Evolutionary conservation across 331 rosid species (phyloP), one percentile per base, ranked within the genome.

Genomic region (Malus hybrid): DNA sequence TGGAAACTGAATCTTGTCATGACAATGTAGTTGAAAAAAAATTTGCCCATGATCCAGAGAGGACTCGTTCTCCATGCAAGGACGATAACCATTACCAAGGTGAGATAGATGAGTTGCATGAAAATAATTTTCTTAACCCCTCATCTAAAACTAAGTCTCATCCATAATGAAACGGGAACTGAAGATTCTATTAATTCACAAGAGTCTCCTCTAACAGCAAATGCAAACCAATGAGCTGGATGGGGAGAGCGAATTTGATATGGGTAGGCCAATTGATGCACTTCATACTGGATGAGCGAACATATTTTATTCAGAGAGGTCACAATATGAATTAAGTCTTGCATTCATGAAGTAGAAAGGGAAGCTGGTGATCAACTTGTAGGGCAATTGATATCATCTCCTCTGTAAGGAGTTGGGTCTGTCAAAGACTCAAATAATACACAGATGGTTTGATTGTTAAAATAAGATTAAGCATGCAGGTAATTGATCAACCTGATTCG

Each of bases 41-140:
- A 52, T 12, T 8, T 70, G 19, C 6, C 3, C 11, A 50, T 65
- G 28, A 65, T 29, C 63, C 2, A 52, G 30, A 29, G n/a, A 52
- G n/a, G 62, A 70, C 28, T 70, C 29, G n/a, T 10, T 70, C 74
- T 56, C 39, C 19, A 30, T 10, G 30, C 46, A 19, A 29, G 22
- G 12, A 52, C 8, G 6, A 20, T 50, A 50, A 18, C 5, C 28
- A 70, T 70, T 52, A 18, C 74, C 63, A 70, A 70, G 74, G 74
- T 70, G 74, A 70, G 48, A 70, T 29, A 46, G 63, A 70, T 52
- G 63, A 70, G 74, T 70, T 70, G 74, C 74, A 19, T 18, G 63
- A 10, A 62, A 52, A 55, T 29, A 52, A 70, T 52, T 29, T 52
- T 52, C 33, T 52, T 52, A 52, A 70, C 1, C 6, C 62, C 48